Evolutionary conservation across 495 filamentous ascomycete genomes (phyloP).

Genomic region (Thozetella sp.): DNA sequence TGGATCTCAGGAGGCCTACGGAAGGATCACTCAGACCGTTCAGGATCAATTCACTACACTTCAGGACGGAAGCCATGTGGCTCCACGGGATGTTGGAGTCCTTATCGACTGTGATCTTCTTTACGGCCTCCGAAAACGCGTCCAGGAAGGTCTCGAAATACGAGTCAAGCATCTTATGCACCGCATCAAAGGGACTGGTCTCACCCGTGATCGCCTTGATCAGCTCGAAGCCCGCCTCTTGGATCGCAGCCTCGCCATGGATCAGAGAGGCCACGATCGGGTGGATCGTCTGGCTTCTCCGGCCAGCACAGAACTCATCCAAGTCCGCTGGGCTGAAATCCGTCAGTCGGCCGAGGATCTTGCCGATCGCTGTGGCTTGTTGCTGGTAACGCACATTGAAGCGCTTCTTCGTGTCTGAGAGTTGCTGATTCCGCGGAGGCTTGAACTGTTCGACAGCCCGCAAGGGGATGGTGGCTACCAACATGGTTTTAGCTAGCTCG

Average conservation of each 20-base stretch:
- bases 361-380: constrained; percentile 67
- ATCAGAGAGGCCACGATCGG: constrained; percentile 71
- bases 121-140: constrained; percentile 35
- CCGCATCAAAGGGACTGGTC: constrained; percentile 69
- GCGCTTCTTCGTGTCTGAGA: constrained; percentile 52
- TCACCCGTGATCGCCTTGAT: constrained; percentile 78
- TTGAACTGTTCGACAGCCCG: constrained; percentile 74
- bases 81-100: constrained; percentile 57
- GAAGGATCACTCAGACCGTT: constrained; percentile 81
- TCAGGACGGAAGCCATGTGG: constrained; percentile 70
- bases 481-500: constrained; percentile 66
- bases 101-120: constrained; percentile 53
- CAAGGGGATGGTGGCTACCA: constrained; percentile 70
- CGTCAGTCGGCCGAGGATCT: constrained; percentile 73
- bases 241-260: constrained; percentile 65
- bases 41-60: constrained; percentile 74
- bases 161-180: constrained; percentile 66
- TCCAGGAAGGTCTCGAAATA: constrained; percentile 49
- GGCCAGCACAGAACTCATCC: constrained; percentile 61
- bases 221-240: constrained; percentile 74
- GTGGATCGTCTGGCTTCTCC: constrained; percentile 57
- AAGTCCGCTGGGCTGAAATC: constrained; percentile 71
- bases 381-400: constrained; percentile 77
- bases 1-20: constrained; percentile 75
- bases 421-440: constrained; percentile 43